A percentile compares a stretch with the other conserved stretches of the same genome.
Conservation (phyloP, 225 moss, liverwort and hornwort genomes). For the Physcomitrellopsis africana region DNA sequence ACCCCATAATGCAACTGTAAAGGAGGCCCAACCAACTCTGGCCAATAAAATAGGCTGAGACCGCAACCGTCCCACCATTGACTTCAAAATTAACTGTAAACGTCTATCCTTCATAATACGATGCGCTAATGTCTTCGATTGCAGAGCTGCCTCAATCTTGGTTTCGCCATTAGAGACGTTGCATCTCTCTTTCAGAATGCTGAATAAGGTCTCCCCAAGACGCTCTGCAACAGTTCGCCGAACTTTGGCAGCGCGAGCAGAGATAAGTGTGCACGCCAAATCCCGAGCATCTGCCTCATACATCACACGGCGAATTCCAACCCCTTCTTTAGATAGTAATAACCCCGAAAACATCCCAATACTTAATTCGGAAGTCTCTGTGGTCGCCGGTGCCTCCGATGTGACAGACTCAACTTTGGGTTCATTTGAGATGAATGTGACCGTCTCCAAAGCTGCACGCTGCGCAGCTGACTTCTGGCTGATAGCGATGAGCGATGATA, state of each 20-base stretch:
- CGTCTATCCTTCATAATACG: conserved; percentile 46
- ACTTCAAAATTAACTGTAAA: conserved; percentile 70
- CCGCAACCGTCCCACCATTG: conserved; percentile 58
- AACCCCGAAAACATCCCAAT: conserved; percentile 35
- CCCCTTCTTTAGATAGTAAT: conserved; percentile 64
- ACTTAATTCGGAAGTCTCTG: conserved; percentile 28
- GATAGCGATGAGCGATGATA: conserved; percentile 57
- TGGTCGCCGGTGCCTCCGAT: background rate
- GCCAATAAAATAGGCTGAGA: conserved; percentile 58
- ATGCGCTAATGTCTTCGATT: conserved; percentile 8
- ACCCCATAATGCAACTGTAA: conserved; percentile 64
- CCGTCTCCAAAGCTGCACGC: conserved; percentile 54
- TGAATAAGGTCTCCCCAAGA: conserved; percentile 58
- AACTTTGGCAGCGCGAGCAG: conserved; percentile 53
- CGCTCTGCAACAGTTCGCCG: conserved; percentile 56
- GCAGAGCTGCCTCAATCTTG: conserved; percentile 14
- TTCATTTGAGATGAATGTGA: conserved; percentile 30
- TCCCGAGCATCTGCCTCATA: conserved; percentile 74
- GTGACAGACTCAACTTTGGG: conserved; percentile 17
- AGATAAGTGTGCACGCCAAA: conserved; percentile 68
- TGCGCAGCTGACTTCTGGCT: conserved; percentile 52
- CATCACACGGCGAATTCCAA: conserved; percentile 74
- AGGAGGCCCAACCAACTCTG: conserved; percentile 58
- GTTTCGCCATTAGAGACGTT: background rate
- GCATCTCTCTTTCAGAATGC: conserved; percentile 25